phyloP scores from a whole-genome alignment of 345 rosid species.

The Erysimum cheiranthoides region DNA sequence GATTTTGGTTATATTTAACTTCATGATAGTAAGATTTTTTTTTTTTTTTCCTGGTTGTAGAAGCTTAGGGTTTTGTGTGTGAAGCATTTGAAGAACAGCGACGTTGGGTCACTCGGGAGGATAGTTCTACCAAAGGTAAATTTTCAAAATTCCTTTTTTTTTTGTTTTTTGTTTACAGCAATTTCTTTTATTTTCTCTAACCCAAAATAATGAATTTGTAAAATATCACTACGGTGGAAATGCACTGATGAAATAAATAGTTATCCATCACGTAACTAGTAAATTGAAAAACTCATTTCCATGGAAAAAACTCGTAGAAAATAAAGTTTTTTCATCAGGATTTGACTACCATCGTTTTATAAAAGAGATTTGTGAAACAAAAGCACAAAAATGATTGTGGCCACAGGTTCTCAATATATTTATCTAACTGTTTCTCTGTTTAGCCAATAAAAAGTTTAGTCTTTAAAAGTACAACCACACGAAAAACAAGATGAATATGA shows the following conservation, averaged over 20 bases:
- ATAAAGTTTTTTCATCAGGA: conserved; percentile 4
- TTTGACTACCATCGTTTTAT: neutral
- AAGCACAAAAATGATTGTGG: neutral
- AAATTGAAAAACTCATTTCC: conserved; percentile 1
- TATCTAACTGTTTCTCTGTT: neutral
- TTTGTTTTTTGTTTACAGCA: neutral
- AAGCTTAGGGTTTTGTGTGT: conserved; percentile 61
- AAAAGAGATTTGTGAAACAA: conserved; percentile 1
- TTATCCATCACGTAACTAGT: conserved; percentile 9
- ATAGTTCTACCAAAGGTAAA: conserved; percentile 89
- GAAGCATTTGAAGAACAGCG: conserved; percentile 77
- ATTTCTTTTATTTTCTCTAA: neutral
- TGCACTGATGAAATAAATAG: neutral
- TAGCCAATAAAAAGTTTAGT: conserved; percentile 13
- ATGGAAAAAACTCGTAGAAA: neutral
- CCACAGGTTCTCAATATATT: neutral
- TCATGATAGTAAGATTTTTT: conserved; percentile 1
- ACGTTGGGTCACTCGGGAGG: conserved; percentile 82
- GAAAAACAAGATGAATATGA: conserved; percentile 4
- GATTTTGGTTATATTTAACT: neutral
- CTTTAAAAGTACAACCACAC: conserved; percentile 5
- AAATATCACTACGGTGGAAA: neutral
- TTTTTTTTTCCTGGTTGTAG: conserved; percentile 48
- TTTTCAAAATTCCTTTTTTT: conserved; percentile 25
- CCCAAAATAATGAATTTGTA: neutral